A percentile compares a stretch with the other conserved stretches of the same genome.
Evolutionary conservation across 2,329 filamentous ascomycete genomes (phyloP).

Genomic region (Neofusicoccum cordaticola): DNA sequence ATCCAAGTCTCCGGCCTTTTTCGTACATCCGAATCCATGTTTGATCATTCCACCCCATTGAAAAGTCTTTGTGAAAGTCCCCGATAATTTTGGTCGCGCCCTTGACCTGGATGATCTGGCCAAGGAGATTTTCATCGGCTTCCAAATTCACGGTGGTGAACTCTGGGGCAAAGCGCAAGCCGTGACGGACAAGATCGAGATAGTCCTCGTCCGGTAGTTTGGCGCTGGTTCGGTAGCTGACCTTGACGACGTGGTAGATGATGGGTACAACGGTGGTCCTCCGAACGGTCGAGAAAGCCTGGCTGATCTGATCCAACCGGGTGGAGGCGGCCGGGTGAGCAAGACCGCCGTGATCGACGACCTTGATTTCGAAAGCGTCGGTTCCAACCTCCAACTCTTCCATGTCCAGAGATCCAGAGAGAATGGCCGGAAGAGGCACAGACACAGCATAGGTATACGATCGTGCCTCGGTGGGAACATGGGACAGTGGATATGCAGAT

Average conservation of each 20-base stretch:
- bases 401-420: slow-evolving; percentile 56
- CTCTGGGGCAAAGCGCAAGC: slow-evolving; percentile 60
- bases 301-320: slow-evolving; percentile 49
- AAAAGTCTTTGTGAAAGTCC: slow-evolving; percentile 45
- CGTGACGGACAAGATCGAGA: slow-evolving; percentile 57
- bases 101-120: slow-evolving; percentile 50
- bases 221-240: slow-evolving; percentile 17
- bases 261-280: slow-evolving; percentile 57
- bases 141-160: slow-evolving; percentile 58
- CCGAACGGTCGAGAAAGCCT: slow-evolving; percentile 58
- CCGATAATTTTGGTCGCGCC: slow-evolving; percentile 63
- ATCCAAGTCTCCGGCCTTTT: slow-evolving; percentile 54
- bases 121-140: slow-evolving; percentile 31
- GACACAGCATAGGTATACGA: slow-evolving; percentile 67
- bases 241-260: slow-evolving; percentile 38
- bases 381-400: slow-evolving; percentile 64
- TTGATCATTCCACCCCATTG: slow-evolving; percentile 56
- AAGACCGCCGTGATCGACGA: slow-evolving; percentile 42
- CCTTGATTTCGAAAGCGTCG: slow-evolving; percentile 62
- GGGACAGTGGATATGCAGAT: slow-evolving; percentile 63
- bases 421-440: slow-evolving; percentile 57
- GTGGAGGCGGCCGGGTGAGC: slow-evolving; percentile 7
- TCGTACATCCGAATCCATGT: slow-evolving; percentile 58
- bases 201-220: slow-evolving; percentile 40
- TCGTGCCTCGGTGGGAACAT: slow-evolving; percentile 58